phyloP scores from a whole-genome alignment of 805 yeast genomes.

The Myxozyma lipomycoides region DNA sequence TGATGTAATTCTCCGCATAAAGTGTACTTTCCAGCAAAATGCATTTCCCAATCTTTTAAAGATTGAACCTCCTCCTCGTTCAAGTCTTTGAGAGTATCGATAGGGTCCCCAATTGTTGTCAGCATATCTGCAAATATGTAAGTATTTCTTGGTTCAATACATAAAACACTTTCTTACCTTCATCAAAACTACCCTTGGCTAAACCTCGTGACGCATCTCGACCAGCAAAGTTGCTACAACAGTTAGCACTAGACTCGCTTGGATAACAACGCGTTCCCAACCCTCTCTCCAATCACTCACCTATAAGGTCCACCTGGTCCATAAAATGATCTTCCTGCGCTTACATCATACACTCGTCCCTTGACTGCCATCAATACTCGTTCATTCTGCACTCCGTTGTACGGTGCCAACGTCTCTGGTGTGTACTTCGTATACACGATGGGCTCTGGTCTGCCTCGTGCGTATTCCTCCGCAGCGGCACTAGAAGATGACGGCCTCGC shows the following conservation, averaged over 20 bases:
- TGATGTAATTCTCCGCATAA: constrained; percentile 65
- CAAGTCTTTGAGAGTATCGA: constrained; percentile 67
- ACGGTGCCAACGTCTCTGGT: constrained; percentile 67
- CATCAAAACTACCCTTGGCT: constrained; percentile 57
- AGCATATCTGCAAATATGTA: constrained; percentile 43
- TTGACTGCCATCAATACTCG: constrained; percentile 67
- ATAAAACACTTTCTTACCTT: constrained; percentile 10
- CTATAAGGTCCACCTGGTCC: constrained; percentile 74
- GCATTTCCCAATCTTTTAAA: constrained; percentile 78
- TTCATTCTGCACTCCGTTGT: constrained; percentile 48
- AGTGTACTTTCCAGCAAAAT: constrained; percentile 77
- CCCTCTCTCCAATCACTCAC: constrained; percentile 11
- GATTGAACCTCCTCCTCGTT: constrained; percentile 57
- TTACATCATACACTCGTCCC: constrained; percentile 75
- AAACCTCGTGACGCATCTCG: constrained; percentile 74
- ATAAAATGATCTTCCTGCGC: constrained; percentile 60
- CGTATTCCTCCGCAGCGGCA: too few species aligned
- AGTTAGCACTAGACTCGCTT: too few species aligned
- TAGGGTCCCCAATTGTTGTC: constrained; percentile 67
- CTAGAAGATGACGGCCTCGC: neutral
- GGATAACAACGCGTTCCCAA: neutral
- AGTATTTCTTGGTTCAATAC: neutral
- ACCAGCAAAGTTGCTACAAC: constrained; percentile 56
- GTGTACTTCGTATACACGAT: constrained; percentile 51
- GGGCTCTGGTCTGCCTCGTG: too few species aligned